Conservation (phyloP, 208 protist genomes). For the Trypanosoma grayi region DNA sequence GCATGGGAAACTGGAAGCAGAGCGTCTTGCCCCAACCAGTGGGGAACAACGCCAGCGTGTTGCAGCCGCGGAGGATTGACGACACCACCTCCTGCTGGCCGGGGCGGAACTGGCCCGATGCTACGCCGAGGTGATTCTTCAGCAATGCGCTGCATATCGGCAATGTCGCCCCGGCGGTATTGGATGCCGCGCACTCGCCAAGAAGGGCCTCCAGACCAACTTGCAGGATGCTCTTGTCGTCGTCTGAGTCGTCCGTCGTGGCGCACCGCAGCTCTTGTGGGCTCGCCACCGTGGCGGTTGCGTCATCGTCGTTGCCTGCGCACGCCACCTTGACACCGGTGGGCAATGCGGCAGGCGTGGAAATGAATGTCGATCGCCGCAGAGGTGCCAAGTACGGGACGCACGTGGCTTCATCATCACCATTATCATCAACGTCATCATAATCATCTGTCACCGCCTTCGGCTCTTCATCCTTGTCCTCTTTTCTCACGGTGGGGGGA, state of each 20-base stretch:
- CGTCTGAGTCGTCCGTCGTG: constrained; percentile 8
- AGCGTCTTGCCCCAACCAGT: constrained; percentile 97
- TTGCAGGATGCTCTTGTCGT: constrained; percentile 41
- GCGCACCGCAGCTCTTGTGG: too few relatives aligned
- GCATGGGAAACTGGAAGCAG: constrained; percentile 94
- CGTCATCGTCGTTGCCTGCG: not conserved
- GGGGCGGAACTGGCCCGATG: constrained; percentile 57
- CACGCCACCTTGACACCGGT: not conserved
- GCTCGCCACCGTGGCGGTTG: not conserved
- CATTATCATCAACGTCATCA: constrained; percentile 6
- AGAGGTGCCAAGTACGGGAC: constrained; percentile 49
- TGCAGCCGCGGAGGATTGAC: constrained; percentile 50
- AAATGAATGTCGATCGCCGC: constrained; percentile 7
- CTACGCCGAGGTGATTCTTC: constrained; percentile 50
- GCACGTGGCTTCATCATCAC: constrained; percentile 11
- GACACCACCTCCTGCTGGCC: constrained; percentile 80
- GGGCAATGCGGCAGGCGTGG: constrained; percentile 11
- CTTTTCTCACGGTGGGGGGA: not conserved
- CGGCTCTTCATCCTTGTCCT: not conserved
- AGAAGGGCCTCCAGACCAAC: constrained; percentile 34
- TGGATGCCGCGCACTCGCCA: not conserved
- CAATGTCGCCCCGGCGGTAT: constrained; percentile 20
- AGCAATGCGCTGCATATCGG: constrained; percentile 58
- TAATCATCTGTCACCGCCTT: not conserved
- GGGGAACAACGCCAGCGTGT: constrained; percentile 90